Evolutionary conservation across 148 eudicot species (phyloP), one percentile per base, ranked within the genome.

Genomic region (Diospyros kaki): DNA sequence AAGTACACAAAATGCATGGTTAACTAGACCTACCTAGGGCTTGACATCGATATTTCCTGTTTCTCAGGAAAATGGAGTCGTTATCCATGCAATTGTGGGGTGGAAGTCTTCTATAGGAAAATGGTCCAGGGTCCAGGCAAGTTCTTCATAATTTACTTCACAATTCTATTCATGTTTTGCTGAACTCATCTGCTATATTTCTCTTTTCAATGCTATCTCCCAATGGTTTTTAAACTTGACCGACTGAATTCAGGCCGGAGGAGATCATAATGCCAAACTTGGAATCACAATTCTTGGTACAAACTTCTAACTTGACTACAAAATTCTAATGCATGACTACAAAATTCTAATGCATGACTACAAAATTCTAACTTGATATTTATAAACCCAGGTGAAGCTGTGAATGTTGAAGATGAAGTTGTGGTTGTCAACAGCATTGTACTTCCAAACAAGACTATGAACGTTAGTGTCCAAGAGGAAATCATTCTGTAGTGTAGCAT

Each of bases 381-480:
- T 48, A 10, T 60, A 43, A 52, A 64, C 18, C 78, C 78, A 89
- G 93, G 93, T 69, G 91, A 87, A 75, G 87, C 89, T 77, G 93
- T 89, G 39, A 81, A 64, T 45, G 91, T 89, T 56, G 93, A 89
- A 84, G 93, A 89, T 79, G 93, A 87, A 82, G 89, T 89, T 13
- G 91, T 89, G 62, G 89, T 89, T 46, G 76, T 80, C 75, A 89
- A 87, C 73, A 82, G 91, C 82, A 86, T 89, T 63, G 91, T 89
- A 76, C 91, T 89, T 76, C 93, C 93, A 11, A 86, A 87, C 87
- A 89, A 89, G 85, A 92, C 94, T 39, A 90, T 92, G n/a, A 92
- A 92, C 56, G 79, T 89, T 15, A 89, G 97, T 73, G 92, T 92
- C 69, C 97, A 88, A 73, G 90, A 92, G 28, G 97, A 89, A 73